Base-by-base conservation (phyloP, 768 basidiomycete genomes). In the Chlorophyllum brunneum region DNA sequence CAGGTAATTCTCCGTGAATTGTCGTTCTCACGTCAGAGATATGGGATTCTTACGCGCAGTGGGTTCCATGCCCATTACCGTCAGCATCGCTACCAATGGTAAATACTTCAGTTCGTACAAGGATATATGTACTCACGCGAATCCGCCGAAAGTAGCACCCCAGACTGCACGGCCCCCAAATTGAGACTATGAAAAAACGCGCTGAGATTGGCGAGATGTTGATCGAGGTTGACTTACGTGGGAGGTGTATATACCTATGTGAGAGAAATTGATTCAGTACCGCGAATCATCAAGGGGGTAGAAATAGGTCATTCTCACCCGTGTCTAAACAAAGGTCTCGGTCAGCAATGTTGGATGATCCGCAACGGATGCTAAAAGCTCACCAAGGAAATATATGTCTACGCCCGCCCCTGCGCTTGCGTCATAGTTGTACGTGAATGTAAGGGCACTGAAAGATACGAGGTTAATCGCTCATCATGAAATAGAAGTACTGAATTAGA, bases 151-250 rank as follows among this genome's bases (percentile, higher is more conserved):
- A 23, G 64, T 70, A 4, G 59, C 60, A 13, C 72, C 73, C 67
- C 69, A 73, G 8, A 51, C 51, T 18, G 73, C 73, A 40, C 73
- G 69, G 13, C 72, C 73, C 23, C 61, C 68, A 47, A 74, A 75
- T 48, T 72, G 60, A 30, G 52, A 39, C 54, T 55, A 18, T 9
- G 22, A 27, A 11, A 50, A 49, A 26, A 18, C 23, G 15, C 20
- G 22, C 6, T 30, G 11, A 11, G 30, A 50, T 24, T 24, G 22
- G 31, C 15, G 22, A 33, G 18, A 23, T 24, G 18, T 34, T 20
- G 23, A 26, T 5, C 23, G 15, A 7, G 13, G 10, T 24, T 24
- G 22, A 51, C 51, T 53, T 31, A 65, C 63, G 49, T 65, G 63
- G 20, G 44, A 43, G 13, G 54, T 60, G 27, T 56, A 60, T 45